Evolutionary conservation across 2,329 filamentous ascomycete species (phyloP).

Genomic region (Penicillium frequentans): DNA sequence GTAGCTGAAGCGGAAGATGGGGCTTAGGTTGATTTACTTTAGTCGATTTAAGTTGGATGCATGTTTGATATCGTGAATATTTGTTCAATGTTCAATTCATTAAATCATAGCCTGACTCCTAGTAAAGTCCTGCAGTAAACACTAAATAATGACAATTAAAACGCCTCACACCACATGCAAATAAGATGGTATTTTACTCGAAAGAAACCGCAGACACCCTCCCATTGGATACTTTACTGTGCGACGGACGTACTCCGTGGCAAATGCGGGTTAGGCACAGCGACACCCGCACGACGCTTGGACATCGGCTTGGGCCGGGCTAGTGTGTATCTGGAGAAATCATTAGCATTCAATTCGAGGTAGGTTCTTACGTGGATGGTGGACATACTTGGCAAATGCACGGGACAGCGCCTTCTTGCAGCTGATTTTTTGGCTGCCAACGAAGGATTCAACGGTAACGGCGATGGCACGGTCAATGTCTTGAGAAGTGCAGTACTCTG

Average conservation of each 20-base stretch:
- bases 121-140: neutral
- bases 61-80: neutral
- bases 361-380: neutral
- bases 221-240: slow-evolving; percentile 9
- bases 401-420: slow-evolving; percentile 94
- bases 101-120: neutral
- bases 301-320: slow-evolving; percentile 42
- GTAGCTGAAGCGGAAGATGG: no score
- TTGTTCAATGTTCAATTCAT: slow-evolving; percentile 1
- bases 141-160: neutral
- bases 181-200: slow-evolving; percentile 25
- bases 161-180: slow-evolving; percentile 18
- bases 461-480: slow-evolving; percentile 98
- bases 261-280: slow-evolving; percentile 32
- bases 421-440: slow-evolving; percentile 93
- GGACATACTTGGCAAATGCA: slow-evolving; percentile 92
- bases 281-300: slow-evolving; percentile 38
- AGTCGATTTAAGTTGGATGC: neutral
- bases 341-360: slow-evolving; percentile 6
- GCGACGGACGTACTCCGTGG: slow-evolving; percentile 15
- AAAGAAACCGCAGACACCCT: slow-evolving; percentile 12
- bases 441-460: slow-evolving; percentile 93
- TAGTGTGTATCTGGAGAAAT: slow-evolving; percentile 36
- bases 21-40: neutral
- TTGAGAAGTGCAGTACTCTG: slow-evolving; percentile 83